These are phyloP conservation scores for Bipolaris oryzae DNA, from an alignment of 2,329 filamentous ascomycete genomes.

Conservation along the genomic window DNA sequence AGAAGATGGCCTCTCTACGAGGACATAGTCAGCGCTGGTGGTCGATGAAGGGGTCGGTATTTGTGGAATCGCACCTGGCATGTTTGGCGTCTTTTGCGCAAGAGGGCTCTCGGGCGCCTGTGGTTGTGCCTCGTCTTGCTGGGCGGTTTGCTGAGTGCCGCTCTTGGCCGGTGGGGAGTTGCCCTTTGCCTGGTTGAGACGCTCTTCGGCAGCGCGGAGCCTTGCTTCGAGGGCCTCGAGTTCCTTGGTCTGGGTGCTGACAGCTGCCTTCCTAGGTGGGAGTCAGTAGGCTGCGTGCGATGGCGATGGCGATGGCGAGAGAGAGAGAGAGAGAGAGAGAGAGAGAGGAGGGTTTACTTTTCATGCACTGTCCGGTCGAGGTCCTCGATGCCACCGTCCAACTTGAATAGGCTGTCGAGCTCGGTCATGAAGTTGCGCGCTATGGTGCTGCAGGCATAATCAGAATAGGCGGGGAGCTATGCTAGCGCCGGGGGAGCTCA, in stretches of 20 bases:
- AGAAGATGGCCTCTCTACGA: conserved; percentile 43
- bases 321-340: neutral
- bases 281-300: conserved; percentile 15
- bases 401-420: conserved; percentile 86
- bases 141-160: conserved; percentile 37
- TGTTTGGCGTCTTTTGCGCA: conserved; percentile 24
- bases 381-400: conserved; percentile 77
- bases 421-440: conserved; percentile 85
- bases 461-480: conserved; percentile 29
- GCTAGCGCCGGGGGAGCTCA: conserved; percentile 56
- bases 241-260: conserved; percentile 76
- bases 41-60: conserved; percentile 40
- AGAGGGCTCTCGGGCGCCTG: conserved; percentile 41
- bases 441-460: conserved; percentile 69
- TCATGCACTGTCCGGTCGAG: conserved; percentile 77
- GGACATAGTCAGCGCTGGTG: conserved; percentile 45
- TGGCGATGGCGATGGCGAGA: neutral
- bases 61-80: conserved; percentile 42
- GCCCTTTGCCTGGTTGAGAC: conserved; percentile 58
- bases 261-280: conserved; percentile 72
- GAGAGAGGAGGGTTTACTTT: conserved; percentile 67
- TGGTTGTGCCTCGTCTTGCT: conserved; percentile 31
- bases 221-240: conserved; percentile 84
- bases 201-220: conserved; percentile 83
- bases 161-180: conserved; percentile 40